Conservation (phyloP, 2,329 filamentous ascomycete species). For the Fusarium graminum region DNA sequence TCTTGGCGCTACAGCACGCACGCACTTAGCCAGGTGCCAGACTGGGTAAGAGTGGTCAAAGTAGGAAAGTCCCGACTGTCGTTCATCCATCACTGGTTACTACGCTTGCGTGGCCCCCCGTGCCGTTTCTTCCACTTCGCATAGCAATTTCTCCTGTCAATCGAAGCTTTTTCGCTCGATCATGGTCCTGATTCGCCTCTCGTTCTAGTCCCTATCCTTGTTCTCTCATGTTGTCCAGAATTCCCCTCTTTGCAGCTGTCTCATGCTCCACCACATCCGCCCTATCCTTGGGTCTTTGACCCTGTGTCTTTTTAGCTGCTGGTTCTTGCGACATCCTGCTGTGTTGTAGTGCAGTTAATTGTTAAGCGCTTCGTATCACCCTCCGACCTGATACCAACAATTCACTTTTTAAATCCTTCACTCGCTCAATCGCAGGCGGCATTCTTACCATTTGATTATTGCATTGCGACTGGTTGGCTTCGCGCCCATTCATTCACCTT, state of each 20-base stretch:
- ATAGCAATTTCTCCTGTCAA: slow-evolving; percentile 39
- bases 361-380: slow-evolving; percentile 22
- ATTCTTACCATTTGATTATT: slow-evolving; percentile 13
- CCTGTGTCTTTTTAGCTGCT: slow-evolving; percentile 36
- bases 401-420: slow-evolving; percentile 4
- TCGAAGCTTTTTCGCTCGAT: slow-evolving; percentile 23
- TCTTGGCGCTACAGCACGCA: slow-evolving; percentile 37
- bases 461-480: slow-evolving; percentile 24
- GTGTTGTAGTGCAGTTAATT: slow-evolving; percentile 31
- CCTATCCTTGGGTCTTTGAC: slow-evolving; percentile 37
- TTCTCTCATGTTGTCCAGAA: slow-evolving; percentile 37
- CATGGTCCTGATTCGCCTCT: slow-evolving; percentile 34
- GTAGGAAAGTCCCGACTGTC: slow-evolving; percentile 39
- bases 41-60: slow-evolving; percentile 32
- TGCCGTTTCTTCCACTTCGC: slow-evolving; percentile 40
- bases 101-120: slow-evolving; percentile 44
- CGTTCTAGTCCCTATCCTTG: slow-evolving; percentile 23
- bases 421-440: background rate
- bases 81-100: slow-evolving; percentile 20
- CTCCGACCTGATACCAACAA: slow-evolving; percentile 11
- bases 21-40: slow-evolving; percentile 16
- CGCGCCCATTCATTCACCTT: slow-evolving; percentile 32
- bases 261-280: slow-evolving; percentile 42
- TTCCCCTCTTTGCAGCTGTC: slow-evolving; percentile 33
- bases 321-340: slow-evolving; percentile 41